Evolutionary conservation across 2,329 filamentous ascomycete species (phyloP).

Genomic region (Pseudogymnoascus sp.): DNA sequence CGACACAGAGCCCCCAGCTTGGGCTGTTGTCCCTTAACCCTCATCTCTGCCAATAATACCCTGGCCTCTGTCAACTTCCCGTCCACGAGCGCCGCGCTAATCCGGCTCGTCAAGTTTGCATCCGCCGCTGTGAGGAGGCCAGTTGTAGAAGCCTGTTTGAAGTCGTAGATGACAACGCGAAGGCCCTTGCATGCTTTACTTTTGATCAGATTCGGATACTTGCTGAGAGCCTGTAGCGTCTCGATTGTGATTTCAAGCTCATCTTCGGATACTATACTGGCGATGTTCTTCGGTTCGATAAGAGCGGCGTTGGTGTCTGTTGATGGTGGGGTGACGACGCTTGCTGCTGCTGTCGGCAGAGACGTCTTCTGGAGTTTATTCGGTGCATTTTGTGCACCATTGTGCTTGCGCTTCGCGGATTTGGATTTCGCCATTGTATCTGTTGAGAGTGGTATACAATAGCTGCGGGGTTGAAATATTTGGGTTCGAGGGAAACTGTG

Average conservation of each 20-base stretch:
- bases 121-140: slow-evolving; percentile 50
- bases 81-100: slow-evolving; percentile 57
- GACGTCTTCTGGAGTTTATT: neutral
- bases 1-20: slow-evolving; percentile 61
- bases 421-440: slow-evolving; percentile 4
- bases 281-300: slow-evolving; percentile 41
- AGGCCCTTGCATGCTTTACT: slow-evolving; percentile 59
- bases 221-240: slow-evolving; percentile 48
- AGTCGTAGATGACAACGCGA: slow-evolving; percentile 58
- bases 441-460: neutral
- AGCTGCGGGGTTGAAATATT: slow-evolving; percentile 6
- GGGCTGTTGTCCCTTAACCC: slow-evolving; percentile 53
- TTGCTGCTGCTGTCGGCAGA: neutral
- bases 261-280: slow-evolving; percentile 49
- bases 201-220: slow-evolving; percentile 56
- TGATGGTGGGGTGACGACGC: slow-evolving; percentile 41
- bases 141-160: slow-evolving; percentile 59
- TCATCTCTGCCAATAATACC: slow-evolving; percentile 61
- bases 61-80: slow-evolving; percentile 56
- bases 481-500: neutral
- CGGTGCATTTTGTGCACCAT: neutral
- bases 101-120: slow-evolving; percentile 56
- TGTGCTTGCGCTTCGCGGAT: slow-evolving; percentile 4
- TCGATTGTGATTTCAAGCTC: slow-evolving; percentile 61
- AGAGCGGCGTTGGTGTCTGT: slow-evolving; percentile 38